A percentile compares a stretch with the other conserved stretches of the same genome.
Conservation (phyloP, 2,329 filamentous ascomycete genomes). For the Beauveria bassiana region DNA sequence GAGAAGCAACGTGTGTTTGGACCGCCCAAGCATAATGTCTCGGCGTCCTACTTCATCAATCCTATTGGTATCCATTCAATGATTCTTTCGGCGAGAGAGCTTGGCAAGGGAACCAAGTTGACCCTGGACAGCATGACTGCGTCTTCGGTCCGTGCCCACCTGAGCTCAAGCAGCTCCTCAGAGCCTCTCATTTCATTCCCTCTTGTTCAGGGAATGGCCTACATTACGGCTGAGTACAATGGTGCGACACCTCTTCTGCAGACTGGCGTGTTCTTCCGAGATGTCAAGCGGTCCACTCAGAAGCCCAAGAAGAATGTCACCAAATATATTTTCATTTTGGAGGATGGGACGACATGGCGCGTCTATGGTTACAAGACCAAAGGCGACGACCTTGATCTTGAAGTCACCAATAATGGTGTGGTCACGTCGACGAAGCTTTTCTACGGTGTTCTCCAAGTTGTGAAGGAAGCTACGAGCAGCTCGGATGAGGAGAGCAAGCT, state of each 20-base stretch:
- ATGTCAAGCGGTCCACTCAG: conserved; percentile 51
- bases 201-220: conserved; percentile 82
- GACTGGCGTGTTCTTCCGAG: conserved; percentile 65
- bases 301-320: conserved; percentile 55
- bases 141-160: conserved; percentile 58
- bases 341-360: conserved; percentile 69
- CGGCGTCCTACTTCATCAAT: conserved; percentile 67
- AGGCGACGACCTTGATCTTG: conserved; percentile 57
- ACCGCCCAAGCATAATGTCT: conserved; percentile 43
- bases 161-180: conserved; percentile 47
- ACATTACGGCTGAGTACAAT: conserved; percentile 70
- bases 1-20: conserved; percentile 61
- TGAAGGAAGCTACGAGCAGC: conserved; percentile 65
- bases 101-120: conserved; percentile 52
- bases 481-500: conserved; percentile 27
- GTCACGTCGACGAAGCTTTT: conserved; percentile 62
- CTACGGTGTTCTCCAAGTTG: conserved; percentile 72
- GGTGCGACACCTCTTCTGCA: conserved; percentile 65
- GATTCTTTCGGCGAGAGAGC: conserved; percentile 69
- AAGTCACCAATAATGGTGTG: conserved; percentile 56
- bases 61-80: conserved; percentile 77
- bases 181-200: conserved; percentile 65
- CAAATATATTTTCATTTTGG: conserved; percentile 69
- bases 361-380: conserved; percentile 62
- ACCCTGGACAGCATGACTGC: conserved; percentile 47